A percentile compares a stretch with the other conserved stretches of the same genome.
These are phyloP conservation scores for Colletotrichum agaves DNA, from an alignment of 2,329 filamentous ascomycete genomes.

Conservation along the genomic window DNA sequence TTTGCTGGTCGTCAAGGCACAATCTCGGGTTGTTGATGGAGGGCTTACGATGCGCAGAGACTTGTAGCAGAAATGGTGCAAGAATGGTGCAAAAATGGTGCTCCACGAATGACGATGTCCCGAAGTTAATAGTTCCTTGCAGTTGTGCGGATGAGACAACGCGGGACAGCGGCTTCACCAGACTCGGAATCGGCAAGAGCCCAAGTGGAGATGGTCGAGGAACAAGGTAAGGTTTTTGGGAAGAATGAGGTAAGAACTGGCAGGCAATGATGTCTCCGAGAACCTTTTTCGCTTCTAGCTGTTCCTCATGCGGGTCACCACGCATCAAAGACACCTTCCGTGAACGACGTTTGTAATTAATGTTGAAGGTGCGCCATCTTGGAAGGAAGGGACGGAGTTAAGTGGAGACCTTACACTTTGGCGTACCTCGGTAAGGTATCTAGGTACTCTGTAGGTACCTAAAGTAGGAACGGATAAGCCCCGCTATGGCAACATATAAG, in stretches of 20 bases:
- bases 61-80: too few relatives aligned
- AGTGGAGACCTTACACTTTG: slow-evolving; percentile 12
- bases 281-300: not conserved
- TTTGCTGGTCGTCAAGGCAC: not conserved
- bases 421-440: too few relatives aligned
- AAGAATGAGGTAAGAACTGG: slow-evolving; percentile 15
- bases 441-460: too few relatives aligned
- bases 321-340: not conserved
- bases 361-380: not conserved
- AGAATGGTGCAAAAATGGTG: not conserved
- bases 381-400: not conserved
- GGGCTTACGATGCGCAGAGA: not conserved
- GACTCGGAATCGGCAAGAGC: not conserved
- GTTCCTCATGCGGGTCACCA: slow-evolving; percentile 22
- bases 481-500: not conserved
- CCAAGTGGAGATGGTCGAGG: slow-evolving; percentile 22
- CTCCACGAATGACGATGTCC: slow-evolving; percentile 11
- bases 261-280: not conserved
- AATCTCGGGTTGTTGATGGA: not conserved
- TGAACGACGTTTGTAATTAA: too few relatives aligned
- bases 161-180: too few relatives aligned
- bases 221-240: not conserved
- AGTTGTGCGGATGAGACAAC: too few relatives aligned
- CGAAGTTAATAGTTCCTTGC: not conserved
- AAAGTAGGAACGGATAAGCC: not conserved